These are phyloP conservation scores for Scolecobasidium constrictum DNA, from an alignment of 2,329 filamentous ascomycete genomes.

Conservation along the genomic window DNA sequence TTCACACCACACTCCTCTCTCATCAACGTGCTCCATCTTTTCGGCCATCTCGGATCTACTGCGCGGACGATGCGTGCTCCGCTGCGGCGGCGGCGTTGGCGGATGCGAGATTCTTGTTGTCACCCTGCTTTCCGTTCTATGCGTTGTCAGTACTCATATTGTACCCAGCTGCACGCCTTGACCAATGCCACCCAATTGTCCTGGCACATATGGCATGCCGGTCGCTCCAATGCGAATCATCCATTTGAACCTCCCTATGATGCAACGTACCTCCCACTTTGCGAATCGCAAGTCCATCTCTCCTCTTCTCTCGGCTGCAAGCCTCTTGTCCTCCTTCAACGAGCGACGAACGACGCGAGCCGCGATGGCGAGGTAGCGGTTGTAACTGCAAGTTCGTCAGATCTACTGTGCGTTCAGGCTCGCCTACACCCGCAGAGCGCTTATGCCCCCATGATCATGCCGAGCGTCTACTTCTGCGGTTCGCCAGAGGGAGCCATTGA, in stretches of 20 bases:
- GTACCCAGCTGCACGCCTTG: neutral
- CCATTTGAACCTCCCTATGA: neutral
- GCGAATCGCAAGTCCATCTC: conserved; percentile 81
- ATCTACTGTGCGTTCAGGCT: too few relatives aligned
- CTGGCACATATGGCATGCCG: neutral
- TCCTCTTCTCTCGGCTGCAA: conserved; percentile 79
- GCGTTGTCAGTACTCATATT: conserved; percentile 16
- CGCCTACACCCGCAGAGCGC: too few relatives aligned
- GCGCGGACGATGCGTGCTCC: conserved; percentile 28
- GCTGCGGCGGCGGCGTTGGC: conserved; percentile 41
- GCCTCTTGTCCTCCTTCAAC: conserved; percentile 88
- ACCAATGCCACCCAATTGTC: neutral
- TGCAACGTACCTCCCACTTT: conserved; percentile 80
- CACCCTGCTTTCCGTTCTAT: conserved; percentile 94
- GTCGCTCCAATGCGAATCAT: neutral
- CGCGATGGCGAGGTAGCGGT: conserved; percentile 96
- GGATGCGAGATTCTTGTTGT: conserved; percentile 58
- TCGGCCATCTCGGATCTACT: too few relatives aligned
- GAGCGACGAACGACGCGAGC: conserved; percentile 91
- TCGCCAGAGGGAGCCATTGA: conserved; percentile 7
- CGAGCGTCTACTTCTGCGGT: too few relatives aligned
- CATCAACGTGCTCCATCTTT: too few relatives aligned
- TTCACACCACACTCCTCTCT: too few relatives aligned
- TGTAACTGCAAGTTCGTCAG: conserved; percentile 72
- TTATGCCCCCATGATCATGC: too few relatives aligned